Evolutionary conservation across 2,329 filamentous ascomycete genomes (phyloP).

Genomic region (Ophiosphaerella narmari): DNA sequence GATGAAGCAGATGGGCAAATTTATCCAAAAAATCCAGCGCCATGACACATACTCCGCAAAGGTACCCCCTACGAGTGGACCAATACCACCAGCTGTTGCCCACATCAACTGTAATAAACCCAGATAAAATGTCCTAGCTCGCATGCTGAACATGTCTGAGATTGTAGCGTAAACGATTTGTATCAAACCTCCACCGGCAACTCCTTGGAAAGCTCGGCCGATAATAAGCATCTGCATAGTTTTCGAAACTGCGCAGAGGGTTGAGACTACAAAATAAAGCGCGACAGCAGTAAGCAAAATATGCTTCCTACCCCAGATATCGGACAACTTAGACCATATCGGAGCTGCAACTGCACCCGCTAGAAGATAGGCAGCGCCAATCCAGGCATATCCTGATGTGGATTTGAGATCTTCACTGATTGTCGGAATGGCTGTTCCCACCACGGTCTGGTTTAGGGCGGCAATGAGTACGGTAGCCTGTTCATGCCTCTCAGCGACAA

Average conservation of each 20-base stretch:
- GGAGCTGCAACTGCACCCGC: constrained; percentile 66
- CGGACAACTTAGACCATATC: constrained; percentile 64
- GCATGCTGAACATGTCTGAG: constrained; percentile 57
- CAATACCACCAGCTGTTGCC: constrained; percentile 19
- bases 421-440: constrained; percentile 66
- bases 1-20: constrained; percentile 40
- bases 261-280: constrained; percentile 53
- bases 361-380: constrained; percentile 71
- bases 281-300: constrained; percentile 53
- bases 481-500: constrained; percentile 17
- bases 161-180: constrained; percentile 53
- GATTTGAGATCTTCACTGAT: constrained; percentile 66
- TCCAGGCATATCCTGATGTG: constrained; percentile 69
- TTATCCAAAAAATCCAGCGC: constrained; percentile 46
- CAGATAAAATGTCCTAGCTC: constrained; percentile 20
- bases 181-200: constrained; percentile 1
- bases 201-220: constrained; percentile 57
- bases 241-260: constrained; percentile 52
- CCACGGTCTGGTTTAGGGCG: constrained; percentile 55
- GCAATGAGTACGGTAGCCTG: constrained; percentile 27
- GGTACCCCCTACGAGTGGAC: constrained; percentile 46
- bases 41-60: constrained; percentile 43
- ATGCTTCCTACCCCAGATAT: constrained; percentile 60
- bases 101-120: constrained; percentile 44
- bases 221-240: constrained; percentile 57